A percentile compares a stretch with the other conserved stretches of the same genome.
These are phyloP conservation scores for Miscanthus lutarioriparius DNA, from an alignment of 176 grass and related monocot species.

Conservation along the genomic window DNA sequence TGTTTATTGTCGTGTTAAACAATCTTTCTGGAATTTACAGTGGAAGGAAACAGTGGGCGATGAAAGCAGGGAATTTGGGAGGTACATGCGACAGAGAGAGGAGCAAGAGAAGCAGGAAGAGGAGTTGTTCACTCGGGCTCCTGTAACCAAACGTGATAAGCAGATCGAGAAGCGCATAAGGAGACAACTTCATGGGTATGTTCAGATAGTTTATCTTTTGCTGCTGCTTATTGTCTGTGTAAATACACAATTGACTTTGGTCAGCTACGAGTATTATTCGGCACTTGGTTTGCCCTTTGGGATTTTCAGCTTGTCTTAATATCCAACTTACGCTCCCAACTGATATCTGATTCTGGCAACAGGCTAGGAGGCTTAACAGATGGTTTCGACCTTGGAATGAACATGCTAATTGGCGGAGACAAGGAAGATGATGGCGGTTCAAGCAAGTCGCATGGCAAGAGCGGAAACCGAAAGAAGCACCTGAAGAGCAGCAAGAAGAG, in stretches of 20 bases:
- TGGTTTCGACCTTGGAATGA: conserved; percentile 45
- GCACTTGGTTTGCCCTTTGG: neutral
- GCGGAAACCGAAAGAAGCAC: conserved; percentile 21
- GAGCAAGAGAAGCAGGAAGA: conserved; percentile 66
- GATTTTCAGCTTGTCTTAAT: neutral
- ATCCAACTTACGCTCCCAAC: neutral
- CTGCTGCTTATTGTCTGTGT: neutral
- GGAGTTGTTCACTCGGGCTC: conserved; percentile 75
- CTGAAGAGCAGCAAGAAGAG: conserved; percentile 43
- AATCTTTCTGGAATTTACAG: conserved; percentile 37
- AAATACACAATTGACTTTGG: neutral
- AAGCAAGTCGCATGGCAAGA: conserved; percentile 2
- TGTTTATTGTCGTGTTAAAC: conserved; percentile 12
- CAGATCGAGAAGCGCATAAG: conserved; percentile 60
- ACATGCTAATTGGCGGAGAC: conserved; percentile 38
- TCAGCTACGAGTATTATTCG: neutral
- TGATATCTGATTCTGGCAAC: conserved; percentile 3
- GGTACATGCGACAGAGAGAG: conserved; percentile 68
- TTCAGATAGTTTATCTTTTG: neutral
- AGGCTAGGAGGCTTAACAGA: conserved; percentile 42
- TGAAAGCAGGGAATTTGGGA: conserved; percentile 75
- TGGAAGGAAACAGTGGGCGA: conserved; percentile 68
- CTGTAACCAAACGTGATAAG: conserved; percentile 76
- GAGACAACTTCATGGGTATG: conserved; percentile 73
- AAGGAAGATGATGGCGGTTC: conserved; percentile 27